A percentile compares a stretch with the other conserved stretches of the same genome.
These are phyloP conservation scores for Cytidiella melzeri DNA, from an alignment of 768 basidiomycete genomes.

Conservation along the genomic window DNA sequence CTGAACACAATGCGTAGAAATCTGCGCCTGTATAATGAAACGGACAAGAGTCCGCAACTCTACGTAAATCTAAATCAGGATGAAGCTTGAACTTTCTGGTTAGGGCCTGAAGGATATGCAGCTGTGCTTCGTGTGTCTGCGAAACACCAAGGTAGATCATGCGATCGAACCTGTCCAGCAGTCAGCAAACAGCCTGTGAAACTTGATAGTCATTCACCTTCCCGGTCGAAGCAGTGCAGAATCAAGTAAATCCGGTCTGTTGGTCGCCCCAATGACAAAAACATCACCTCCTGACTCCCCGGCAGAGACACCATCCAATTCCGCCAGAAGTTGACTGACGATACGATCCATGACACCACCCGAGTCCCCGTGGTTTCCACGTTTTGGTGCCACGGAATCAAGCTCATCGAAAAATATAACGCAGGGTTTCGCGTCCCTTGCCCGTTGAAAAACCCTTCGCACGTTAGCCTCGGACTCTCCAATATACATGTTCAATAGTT, in stretches of 20 bases:
- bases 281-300: slow-evolving; percentile 62
- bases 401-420: slow-evolving; percentile 97
- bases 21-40: slow-evolving; percentile 98
- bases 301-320: slow-evolving; percentile 83
- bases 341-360: slow-evolving; percentile 98
- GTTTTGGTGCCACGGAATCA: slow-evolving; percentile 90
- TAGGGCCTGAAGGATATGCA: slow-evolving; percentile 81
- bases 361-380: slow-evolving; percentile 93
- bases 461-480: slow-evolving; percentile 99
- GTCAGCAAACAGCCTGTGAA: neutral
- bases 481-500: slow-evolving; percentile 96
- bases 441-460: slow-evolving; percentile 83
- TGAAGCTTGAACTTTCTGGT: slow-evolving; percentile 89
- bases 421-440: slow-evolving; percentile 88
- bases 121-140: slow-evolving; percentile 77
- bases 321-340: slow-evolving; percentile 89
- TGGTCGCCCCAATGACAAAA: slow-evolving; percentile 95
- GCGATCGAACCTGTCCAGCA: slow-evolving; percentile 76
- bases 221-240: slow-evolving; percentile 86
- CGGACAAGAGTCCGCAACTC: slow-evolving; percentile 68
- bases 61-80: slow-evolving; percentile 52
- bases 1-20: slow-evolving; percentile 95
- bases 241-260: slow-evolving; percentile 88
- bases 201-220: slow-evolving; percentile 39
- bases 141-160: slow-evolving; percentile 95